Base-by-base conservation (phyloP, 208 protist species). In the Angomonas deanei region DNA sequence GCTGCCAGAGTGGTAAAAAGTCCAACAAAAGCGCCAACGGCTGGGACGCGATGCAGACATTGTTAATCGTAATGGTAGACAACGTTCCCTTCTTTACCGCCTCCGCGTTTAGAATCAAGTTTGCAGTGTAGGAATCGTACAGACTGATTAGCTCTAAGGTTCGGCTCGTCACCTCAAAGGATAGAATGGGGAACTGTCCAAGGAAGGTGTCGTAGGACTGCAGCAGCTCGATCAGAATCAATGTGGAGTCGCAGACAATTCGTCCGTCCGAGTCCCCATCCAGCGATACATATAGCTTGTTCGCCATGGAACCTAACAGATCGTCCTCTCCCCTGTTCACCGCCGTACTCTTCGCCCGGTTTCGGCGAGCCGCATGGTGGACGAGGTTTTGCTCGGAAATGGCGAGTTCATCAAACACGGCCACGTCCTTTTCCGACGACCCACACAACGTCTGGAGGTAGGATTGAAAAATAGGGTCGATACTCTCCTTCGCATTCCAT, bases 41-140 rank as follows among this genome's bases (percentile, higher is more conserved):
- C 71, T 97, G 92, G 33, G 89, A 94, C 6, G 89, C 89, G 4
- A 96, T 76, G 55, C 76, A 83, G 39, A 97, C 65, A 73, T 96
- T 73, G 56, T 78, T 75, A 19, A 76, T 76, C 4, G 92, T 95
- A 70, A 97, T 96, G 42, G 72, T 84, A 24, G 74, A n/a, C 19
- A 97, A 73, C 30, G 67, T 65, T 19, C 85, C 90, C 26, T 80
- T 86, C 60, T 90, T 79, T 58, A 93, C 83, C 15, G 92, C 89
- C 54, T 74, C 76, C 1, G 85, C 92, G 4, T 88, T 86, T 8
- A 97, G 77, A 19, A 97, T 72, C 58, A 97, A 64, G 4, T 72
- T 74, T 0, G 92, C 82, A 27, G 68, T 74, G 46, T 86, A 72
- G 10, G 68, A 68, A 38, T 88, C 88, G 69, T 92, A 97, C n/a